These are phyloP conservation scores for Elsinoe fawcettii DNA, from an alignment of 2,329 filamentous ascomycete species.

Conservation along the genomic window DNA sequence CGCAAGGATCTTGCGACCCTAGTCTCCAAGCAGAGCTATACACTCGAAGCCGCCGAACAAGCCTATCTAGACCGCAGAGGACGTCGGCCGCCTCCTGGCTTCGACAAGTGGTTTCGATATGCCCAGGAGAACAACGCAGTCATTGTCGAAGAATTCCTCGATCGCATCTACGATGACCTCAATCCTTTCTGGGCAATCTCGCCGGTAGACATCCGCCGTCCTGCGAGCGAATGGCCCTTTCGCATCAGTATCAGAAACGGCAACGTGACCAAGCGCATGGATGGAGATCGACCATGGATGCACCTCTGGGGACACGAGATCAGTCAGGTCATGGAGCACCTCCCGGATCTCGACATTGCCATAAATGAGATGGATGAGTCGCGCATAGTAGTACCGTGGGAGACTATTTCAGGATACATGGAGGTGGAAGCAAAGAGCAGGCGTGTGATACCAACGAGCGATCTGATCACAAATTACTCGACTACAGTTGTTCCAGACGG, in stretches of 20 bases:
- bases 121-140: slow-evolving; percentile 36
- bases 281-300: slow-evolving; percentile 30
- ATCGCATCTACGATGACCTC: slow-evolving; percentile 45
- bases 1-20: slow-evolving; percentile 27
- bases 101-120: slow-evolving; percentile 42
- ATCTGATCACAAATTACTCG: slow-evolving; percentile 28
- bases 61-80: slow-evolving; percentile 39
- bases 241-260: slow-evolving; percentile 37
- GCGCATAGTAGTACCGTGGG: slow-evolving; percentile 41
- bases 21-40: slow-evolving; percentile 31
- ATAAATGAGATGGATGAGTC: slow-evolving; percentile 45
- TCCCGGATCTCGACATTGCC: slow-evolving; percentile 42
- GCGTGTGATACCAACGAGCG: slow-evolving; percentile 23
- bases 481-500: slow-evolving; percentile 22
- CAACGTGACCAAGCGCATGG: slow-evolving; percentile 25
- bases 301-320: slow-evolving; percentile 37
- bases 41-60: slow-evolving; percentile 32
- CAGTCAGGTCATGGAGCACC: slow-evolving; percentile 28
- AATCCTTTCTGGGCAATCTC: slow-evolving; percentile 43
- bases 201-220: slow-evolving; percentile 35
- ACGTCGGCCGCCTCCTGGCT: slow-evolving; percentile 44
- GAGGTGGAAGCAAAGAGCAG: slow-evolving; percentile 26
- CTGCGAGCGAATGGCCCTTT: slow-evolving; percentile 33
- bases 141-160: slow-evolving; percentile 45
- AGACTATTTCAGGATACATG: slow-evolving; percentile 37